A percentile compares a stretch with the other conserved stretches of the same genome.
Conservation (phyloP, 2,329 filamentous ascomycete genomes). For the Ophiostoma sp. region DNA sequence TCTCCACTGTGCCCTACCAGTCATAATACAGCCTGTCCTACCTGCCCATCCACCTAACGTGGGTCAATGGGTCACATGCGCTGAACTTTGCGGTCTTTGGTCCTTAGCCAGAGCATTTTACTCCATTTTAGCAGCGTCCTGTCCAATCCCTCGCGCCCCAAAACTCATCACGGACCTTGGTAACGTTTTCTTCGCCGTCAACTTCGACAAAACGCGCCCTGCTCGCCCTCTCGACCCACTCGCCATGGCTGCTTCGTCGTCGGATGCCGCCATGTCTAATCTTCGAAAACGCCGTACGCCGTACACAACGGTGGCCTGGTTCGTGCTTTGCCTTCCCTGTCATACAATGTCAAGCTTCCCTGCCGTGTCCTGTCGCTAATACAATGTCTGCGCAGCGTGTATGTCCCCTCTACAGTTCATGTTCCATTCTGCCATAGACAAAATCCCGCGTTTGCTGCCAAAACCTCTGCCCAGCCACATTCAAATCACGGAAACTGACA, state of each 20-base stretch:
- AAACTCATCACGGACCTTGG: background rate
- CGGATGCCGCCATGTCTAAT: background rate
- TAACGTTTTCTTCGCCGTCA: background rate
- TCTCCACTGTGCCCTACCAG: background rate
- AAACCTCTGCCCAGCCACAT: background rate
- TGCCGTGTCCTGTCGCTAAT: background rate
- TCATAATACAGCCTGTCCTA: too few relatives aligned
- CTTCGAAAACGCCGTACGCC: background rate
- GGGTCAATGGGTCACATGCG: background rate
- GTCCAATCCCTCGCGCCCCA: background rate
- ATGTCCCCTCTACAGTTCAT: background rate
- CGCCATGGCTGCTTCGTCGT: background rate
- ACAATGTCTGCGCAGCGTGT: background rate
- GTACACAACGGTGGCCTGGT: slow-evolving; percentile 18
- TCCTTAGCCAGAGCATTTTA: too few relatives aligned
- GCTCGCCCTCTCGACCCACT: background rate
- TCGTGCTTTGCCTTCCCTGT: background rate
- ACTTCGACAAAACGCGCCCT: background rate
- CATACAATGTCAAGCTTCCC: background rate
- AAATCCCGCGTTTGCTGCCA: background rate
- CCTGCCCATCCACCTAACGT: background rate
- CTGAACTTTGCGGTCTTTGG: background rate
- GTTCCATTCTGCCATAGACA: background rate
- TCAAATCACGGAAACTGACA: background rate
- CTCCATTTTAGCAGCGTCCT: background rate